These are phyloP conservation scores for Lecanosticta acicola DNA, from an alignment of 2,329 filamentous ascomycete species.

Conservation along the genomic window DNA sequence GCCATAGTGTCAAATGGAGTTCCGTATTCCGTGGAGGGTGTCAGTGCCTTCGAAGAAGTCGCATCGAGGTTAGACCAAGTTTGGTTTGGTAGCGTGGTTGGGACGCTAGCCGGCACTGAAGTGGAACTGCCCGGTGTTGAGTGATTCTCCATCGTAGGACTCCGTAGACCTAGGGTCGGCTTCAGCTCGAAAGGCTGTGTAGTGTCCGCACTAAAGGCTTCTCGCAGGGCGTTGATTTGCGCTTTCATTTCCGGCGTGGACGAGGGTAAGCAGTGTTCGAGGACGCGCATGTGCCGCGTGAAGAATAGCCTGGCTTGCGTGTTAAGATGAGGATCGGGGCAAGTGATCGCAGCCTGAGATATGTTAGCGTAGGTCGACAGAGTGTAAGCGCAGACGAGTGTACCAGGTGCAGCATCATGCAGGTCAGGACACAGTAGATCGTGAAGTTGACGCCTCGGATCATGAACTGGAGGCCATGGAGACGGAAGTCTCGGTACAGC, in stretches of 20 bases:
- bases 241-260: slow-evolving; percentile 84
- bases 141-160: slow-evolving; percentile 54
- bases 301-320: slow-evolving; percentile 82
- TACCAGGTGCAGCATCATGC: slow-evolving; percentile 89
- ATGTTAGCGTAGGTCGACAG: slow-evolving; percentile 1
- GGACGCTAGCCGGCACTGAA: slow-evolving; percentile 11
- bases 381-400: slow-evolving; percentile 36
- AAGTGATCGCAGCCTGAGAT: slow-evolving; percentile 73
- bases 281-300: slow-evolving; percentile 84
- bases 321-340: slow-evolving; percentile 83
- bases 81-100: slow-evolving; percentile 7
- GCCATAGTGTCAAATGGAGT: slow-evolving; percentile 19
- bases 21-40: slow-evolving; percentile 21
- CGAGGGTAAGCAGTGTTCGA: slow-evolving; percentile 75
- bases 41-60: slow-evolving; percentile 21
- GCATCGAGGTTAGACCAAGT: slow-evolving; percentile 21
- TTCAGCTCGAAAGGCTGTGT: slow-evolving; percentile 85
- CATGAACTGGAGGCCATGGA: slow-evolving; percentile 83
- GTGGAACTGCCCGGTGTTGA: slow-evolving; percentile 15
- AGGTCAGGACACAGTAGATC: slow-evolving; percentile 86
- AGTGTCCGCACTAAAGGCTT: slow-evolving; percentile 83
- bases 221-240: slow-evolving; percentile 80
- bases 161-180: slow-evolving; percentile 62
- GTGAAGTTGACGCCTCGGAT: slow-evolving; percentile 90
- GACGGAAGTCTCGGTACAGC: slow-evolving; percentile 67